Percentiles rank a stretch among this genome's conserved stretches.
Conservation (phyloP, 1,284 basidiomycete species). For the Austropuccinia psidii region DNA sequence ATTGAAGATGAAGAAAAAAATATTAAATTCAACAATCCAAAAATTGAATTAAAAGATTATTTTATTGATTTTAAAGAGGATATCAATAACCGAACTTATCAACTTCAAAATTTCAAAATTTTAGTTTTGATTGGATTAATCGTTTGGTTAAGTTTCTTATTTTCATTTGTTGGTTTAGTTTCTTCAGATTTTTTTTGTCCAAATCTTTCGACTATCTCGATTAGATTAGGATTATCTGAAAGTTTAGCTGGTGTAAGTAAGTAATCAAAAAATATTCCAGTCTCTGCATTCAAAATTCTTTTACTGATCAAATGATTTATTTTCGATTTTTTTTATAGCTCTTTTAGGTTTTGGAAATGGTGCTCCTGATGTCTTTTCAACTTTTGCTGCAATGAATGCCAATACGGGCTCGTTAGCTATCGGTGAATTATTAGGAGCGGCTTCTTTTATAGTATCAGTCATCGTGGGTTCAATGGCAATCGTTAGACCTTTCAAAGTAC, state of each 20-base stretch:
- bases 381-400: slow-evolving; percentile 81
- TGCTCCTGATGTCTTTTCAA: slow-evolving; percentile 60
- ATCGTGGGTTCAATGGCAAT: slow-evolving; percentile 92
- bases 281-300: background rate
- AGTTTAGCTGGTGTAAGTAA: slow-evolving; percentile 55
- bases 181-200: slow-evolving; percentile 94
- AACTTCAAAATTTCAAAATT: too few relatives aligned
- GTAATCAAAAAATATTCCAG: background rate
- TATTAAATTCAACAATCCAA: too few relatives aligned
- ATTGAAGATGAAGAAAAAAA: too few relatives aligned
- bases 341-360: slow-evolving; percentile 83
- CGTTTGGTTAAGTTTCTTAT: slow-evolving; percentile 72
- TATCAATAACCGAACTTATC: too few relatives aligned
- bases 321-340: slow-evolving; percentile 50
- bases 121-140: too few relatives aligned
- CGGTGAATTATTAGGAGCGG: slow-evolving; percentile 89
- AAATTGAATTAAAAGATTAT: too few relatives aligned
- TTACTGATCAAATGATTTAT: background rate
- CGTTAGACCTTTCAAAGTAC: slow-evolving; percentile 82
- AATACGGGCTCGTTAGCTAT: slow-evolving; percentile 81
- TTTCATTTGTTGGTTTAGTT: slow-evolving; percentile 77
- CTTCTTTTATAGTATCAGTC: slow-evolving; percentile 88
- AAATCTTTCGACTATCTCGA: slow-evolving; percentile 73
- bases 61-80: too few relatives aligned
- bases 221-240: slow-evolving; percentile 72